Percentiles rank a stretch among this genome's conserved stretches.
Evolutionary conservation across 2,329 filamentous ascomycete genomes (phyloP).

Genomic region (Stachybotrys elegans): DNA sequence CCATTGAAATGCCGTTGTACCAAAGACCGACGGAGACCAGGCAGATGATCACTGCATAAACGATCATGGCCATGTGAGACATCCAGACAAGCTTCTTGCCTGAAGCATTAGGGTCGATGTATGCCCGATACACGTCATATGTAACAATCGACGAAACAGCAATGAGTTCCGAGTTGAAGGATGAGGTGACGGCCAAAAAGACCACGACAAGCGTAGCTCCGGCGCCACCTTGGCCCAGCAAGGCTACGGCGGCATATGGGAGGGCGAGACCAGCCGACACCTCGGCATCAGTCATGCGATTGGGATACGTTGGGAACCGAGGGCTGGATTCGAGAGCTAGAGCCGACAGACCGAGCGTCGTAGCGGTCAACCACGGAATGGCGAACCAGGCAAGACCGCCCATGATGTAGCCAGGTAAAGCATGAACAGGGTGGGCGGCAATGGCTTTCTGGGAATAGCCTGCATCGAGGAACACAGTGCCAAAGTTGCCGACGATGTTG

Average conservation of each 20-base stretch:
- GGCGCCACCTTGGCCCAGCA: conserved; percentile 78
- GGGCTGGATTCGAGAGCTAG: conserved; percentile 73
- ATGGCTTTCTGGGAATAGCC: conserved; percentile 94
- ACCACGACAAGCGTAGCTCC: conserved; percentile 73
- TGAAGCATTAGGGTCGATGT: conserved; percentile 72
- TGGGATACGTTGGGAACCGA: conserved; percentile 65
- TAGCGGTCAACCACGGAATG: conserved; percentile 85
- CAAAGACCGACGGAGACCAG: conserved; percentile 70
- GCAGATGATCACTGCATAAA: conserved; percentile 72
- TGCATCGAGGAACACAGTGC: conserved; percentile 80
- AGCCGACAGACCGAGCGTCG: conserved; percentile 79
- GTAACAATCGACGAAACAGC: conserved; percentile 83
- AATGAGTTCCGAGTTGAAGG: conserved; percentile 78
- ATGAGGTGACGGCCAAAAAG: conserved; percentile 87
- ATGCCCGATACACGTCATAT: conserved; percentile 84
- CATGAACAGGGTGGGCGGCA: conserved; percentile 77
- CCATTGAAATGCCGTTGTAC: conserved; percentile 77
- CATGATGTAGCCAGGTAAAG: conserved; percentile 82
- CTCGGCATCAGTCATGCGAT: conserved; percentile 67
- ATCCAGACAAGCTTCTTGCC: conserved; percentile 76
- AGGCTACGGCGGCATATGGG: conserved; percentile 76
- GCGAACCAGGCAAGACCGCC: conserved; percentile 89
- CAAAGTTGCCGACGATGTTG: conserved; percentile 79
- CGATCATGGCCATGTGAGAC: conserved; percentile 65
- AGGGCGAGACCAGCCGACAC: conserved; percentile 80